Evolutionary conservation across 2,329 filamentous ascomycete species (phyloP).

Genomic region (Fusarium sp.): DNA sequence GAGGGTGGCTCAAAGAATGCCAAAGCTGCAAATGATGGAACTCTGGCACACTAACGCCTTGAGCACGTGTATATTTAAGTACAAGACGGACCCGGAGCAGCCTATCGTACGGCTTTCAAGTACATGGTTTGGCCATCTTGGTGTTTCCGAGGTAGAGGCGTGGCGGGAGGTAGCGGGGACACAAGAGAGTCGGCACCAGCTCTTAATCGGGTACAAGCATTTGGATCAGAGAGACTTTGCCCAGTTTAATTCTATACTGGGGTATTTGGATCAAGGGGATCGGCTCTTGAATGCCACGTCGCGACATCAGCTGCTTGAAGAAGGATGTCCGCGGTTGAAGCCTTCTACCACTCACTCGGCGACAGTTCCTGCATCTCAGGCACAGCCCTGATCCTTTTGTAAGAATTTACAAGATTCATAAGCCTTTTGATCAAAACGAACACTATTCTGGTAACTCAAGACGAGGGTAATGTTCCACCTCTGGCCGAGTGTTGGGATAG

Average conservation of each 20-base stretch:
- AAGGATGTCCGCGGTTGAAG: background rate
- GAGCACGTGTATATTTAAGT: background rate
- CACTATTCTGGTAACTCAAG: background rate
- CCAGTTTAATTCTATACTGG: background rate
- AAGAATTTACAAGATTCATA: background rate
- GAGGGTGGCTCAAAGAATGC: background rate
- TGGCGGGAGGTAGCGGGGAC: background rate
- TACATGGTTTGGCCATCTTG: background rate
- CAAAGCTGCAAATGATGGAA: background rate
- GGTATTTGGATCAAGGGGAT: background rate
- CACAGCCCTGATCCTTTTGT: background rate
- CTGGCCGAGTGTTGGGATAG: background rate
- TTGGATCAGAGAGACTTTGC: background rate
- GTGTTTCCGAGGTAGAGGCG: background rate
- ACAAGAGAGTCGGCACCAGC: background rate
- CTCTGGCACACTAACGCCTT: background rate
- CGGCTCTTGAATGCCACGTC: background rate
- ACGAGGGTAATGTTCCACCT: background rate
- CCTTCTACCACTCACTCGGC: background rate
- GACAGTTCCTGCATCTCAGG: background rate
- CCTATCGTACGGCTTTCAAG: background rate
- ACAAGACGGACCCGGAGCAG: background rate
- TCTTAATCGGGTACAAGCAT: background rate
- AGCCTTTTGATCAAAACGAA: too few species aligned
- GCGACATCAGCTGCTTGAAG: background rate